These are phyloP conservation scores for Beauveria sp. DNA, from an alignment of 2,329 filamentous ascomycete species.

Conservation along the genomic window DNA sequence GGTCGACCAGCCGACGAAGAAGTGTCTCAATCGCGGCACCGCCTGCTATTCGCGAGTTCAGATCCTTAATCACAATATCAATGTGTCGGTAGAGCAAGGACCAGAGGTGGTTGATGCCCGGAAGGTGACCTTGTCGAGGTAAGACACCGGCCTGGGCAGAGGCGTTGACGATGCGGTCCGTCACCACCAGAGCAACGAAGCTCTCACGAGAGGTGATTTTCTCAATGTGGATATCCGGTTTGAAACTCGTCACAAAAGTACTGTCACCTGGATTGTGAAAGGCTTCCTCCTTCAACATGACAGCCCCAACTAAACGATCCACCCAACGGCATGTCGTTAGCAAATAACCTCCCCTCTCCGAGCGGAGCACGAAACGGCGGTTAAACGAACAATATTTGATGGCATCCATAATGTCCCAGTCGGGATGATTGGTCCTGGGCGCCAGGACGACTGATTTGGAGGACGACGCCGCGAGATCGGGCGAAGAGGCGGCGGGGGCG, in stretches of 20 bases:
- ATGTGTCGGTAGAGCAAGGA: constrained; percentile 4
- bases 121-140: constrained; percentile 2
- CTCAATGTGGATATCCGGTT: not conserved
- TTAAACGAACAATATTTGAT: constrained; percentile 10
- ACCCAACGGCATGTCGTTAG: not conserved
- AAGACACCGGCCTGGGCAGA: not conserved
- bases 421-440: not conserved
- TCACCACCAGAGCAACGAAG: constrained; percentile 3
- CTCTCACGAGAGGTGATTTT: not conserved
- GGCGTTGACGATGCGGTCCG: constrained; percentile 9
- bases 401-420: constrained; percentile 9
- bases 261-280: constrained; percentile 4
- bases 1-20: not conserved
- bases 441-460: not conserved
- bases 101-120: constrained; percentile 6
- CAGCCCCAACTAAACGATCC: not conserved
- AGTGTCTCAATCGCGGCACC: not conserved
- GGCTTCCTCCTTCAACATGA: constrained; percentile 6
- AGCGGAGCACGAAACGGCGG: not conserved
- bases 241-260: not conserved
- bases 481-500: not conserved
- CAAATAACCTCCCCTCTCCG: not conserved
- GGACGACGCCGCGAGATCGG: not conserved
- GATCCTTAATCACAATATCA: constrained; percentile 1
- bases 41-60: constrained; percentile 5